phyloP scores from a whole-genome alignment of 2,329 filamentous ascomycete species.

The Arthrobotrys megalospora region DNA sequence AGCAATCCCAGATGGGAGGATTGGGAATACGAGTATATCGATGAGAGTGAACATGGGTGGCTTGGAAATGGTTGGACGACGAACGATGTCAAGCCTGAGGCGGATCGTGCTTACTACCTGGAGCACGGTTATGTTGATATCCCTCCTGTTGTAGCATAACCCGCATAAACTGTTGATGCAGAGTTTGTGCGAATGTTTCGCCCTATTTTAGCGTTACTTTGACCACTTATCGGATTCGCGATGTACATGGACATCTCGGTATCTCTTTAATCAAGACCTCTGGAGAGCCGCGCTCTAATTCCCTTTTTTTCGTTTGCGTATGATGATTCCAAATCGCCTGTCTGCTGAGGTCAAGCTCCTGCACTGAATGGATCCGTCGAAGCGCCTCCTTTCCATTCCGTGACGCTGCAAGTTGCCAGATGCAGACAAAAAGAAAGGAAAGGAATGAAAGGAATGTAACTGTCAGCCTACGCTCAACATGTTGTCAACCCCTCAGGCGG shows the following conservation, averaged over 20 bases:
- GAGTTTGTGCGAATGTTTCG: conserved; percentile 5
- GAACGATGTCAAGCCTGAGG: conserved; percentile 48
- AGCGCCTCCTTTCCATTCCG: conserved; percentile 34
- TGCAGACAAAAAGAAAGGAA: conserved; percentile 19
- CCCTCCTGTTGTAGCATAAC: conserved; percentile 36
- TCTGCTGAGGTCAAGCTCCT: neutral
- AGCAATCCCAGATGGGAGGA: conserved; percentile 59
- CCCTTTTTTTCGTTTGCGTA: neutral
- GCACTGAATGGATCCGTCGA: conserved; percentile 12
- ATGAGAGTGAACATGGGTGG: conserved; percentile 46
- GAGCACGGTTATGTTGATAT: conserved; percentile 42
- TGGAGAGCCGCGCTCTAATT: neutral
- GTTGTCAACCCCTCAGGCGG: conserved; percentile 3
- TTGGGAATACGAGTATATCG: conserved; percentile 52
- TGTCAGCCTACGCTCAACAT: conserved; percentile 45
- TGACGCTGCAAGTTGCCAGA: conserved; percentile 3
- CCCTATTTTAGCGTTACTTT: conserved; percentile 4
- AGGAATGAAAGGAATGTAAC: conserved; percentile 24
- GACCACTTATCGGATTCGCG: neutral
- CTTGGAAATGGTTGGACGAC: conserved; percentile 55
- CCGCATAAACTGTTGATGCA: neutral
- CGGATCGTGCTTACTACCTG: conserved; percentile 52
- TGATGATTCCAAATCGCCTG: conserved; percentile 20
- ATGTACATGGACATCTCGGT: neutral
- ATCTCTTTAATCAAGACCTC: neutral